Conservation (phyloP, 805 yeast species). For the Soucietia sequanensis region DNA sequence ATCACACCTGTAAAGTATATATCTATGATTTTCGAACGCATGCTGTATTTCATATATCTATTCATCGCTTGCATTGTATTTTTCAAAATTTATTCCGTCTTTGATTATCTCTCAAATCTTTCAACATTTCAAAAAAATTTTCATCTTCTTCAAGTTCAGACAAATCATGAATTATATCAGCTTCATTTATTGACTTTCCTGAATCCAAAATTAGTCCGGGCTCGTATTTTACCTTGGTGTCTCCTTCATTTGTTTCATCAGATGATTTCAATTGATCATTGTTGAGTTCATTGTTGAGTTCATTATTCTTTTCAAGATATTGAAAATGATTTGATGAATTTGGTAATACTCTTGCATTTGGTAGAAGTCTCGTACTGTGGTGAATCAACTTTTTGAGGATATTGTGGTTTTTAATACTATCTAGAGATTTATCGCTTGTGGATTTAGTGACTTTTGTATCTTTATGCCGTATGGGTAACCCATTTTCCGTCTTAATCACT, state of each 20-base stretch:
- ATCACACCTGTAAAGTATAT: no score
- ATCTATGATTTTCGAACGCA: no score
- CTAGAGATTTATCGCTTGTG: not conserved
- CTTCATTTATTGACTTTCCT: conserved; percentile 8
- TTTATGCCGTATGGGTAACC: not conserved
- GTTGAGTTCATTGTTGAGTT: not conserved
- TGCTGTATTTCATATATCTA: not conserved
- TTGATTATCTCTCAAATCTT: conserved; percentile 2
- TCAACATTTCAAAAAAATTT: conserved; percentile 13
- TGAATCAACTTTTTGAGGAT: not conserved
- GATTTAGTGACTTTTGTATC: not conserved
- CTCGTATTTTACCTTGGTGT: conserved; percentile 3
- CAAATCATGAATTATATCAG: conserved; percentile 18
- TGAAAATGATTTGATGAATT: conserved; percentile 8
- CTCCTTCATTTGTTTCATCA: not conserved
- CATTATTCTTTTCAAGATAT: conserved; percentile 2
- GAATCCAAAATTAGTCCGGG: conserved; percentile 1
- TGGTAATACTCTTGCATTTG: conserved; percentile 5
- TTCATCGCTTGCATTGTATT: not conserved
- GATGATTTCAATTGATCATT: not conserved
- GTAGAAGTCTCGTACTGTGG: no score
- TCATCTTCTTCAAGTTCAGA: conserved; percentile 21
- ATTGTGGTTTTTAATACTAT: not conserved
- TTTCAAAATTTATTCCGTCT: no score
- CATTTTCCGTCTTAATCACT: not conserved